These are phyloP conservation scores for Hypsizygus marmoreus DNA, from an alignment of 768 basidiomycete genomes.

Conservation along the genomic window DNA sequence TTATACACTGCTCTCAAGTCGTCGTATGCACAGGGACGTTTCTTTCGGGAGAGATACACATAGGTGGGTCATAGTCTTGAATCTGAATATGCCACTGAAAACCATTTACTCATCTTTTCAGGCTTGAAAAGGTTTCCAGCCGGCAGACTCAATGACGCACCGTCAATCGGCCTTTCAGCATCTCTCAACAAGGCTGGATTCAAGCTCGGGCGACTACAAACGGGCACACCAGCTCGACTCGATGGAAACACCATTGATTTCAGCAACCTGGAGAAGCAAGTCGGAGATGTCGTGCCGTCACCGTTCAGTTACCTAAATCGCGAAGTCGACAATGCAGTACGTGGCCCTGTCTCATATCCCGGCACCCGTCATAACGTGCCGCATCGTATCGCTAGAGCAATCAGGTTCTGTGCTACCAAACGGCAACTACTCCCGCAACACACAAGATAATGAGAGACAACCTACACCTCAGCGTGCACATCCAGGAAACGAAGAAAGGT, in stretches of 20 bases:
- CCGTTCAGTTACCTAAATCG: conserved; percentile 79
- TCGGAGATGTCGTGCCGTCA: conserved; percentile 62
- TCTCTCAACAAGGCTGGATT: conserved; percentile 79
- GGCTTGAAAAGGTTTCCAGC: conserved; percentile 77
- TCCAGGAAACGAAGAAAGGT: conserved; percentile 90
- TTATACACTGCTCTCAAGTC: conserved; percentile 76
- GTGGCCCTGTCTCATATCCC: no score
- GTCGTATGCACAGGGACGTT: conserved; percentile 93
- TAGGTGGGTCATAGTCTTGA: conserved; percentile 48
- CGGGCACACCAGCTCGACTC: conserved; percentile 83
- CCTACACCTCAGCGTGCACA: conserved; percentile 78
- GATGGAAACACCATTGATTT: conserved; percentile 74
- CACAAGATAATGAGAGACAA: conserved; percentile 77
- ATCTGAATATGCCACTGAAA: background rate
- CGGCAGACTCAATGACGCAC: conserved; percentile 72
- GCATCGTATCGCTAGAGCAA: no score
- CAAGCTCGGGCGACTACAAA: conserved; percentile 80
- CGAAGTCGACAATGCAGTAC: conserved; percentile 70
- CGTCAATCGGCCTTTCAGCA: conserved; percentile 72
- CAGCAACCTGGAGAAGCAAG: conserved; percentile 56
- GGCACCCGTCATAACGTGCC: no score
- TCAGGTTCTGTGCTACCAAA: conserved; percentile 75
- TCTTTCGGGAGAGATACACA: conserved; percentile 88
- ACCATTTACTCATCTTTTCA: conserved; percentile 22
- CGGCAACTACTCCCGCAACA: conserved; percentile 70